Conservation (phyloP, 2,329 filamentous ascomycete species). For the Fusarium sp. region DNA sequence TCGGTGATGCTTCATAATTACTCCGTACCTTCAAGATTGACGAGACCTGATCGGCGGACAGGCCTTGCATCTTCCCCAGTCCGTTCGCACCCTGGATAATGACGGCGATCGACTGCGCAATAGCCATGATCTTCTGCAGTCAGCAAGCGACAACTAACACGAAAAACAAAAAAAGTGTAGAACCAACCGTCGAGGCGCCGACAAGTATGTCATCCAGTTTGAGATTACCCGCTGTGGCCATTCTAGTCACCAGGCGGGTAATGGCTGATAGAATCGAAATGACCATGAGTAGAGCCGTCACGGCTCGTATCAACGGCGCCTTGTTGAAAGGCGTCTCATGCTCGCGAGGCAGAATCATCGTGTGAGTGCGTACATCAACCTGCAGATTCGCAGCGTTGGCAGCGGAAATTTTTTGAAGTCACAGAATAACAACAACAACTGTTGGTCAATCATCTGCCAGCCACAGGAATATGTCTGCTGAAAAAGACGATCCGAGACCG, state of each 20-base stretch:
- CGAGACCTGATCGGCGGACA: conserved; percentile 5
- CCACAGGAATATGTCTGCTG: not conserved
- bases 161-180: not conserved
- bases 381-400: not conserved
- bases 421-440: not conserved
- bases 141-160: not conserved
- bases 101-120: conserved; percentile 31
- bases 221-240: conserved; percentile 18
- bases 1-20: not conserved
- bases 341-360: conserved; percentile 31
- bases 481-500: not conserved
- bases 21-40: conserved; percentile 25
- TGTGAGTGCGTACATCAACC: not conserved
- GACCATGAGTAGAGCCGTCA: conserved; percentile 38
- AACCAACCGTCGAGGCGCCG: conserved; percentile 28
- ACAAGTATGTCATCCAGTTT: conserved; percentile 31
- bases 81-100: conserved; percentile 29
- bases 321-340: conserved; percentile 39
- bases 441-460: not conserved
- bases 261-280: conserved; percentile 34
- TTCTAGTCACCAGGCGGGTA: conserved; percentile 26
- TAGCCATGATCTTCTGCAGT: conserved; percentile 18
- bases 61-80: conserved; percentile 23
- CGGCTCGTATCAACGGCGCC: conserved; percentile 36
- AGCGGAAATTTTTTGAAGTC: not conserved